A percentile compares a stretch with the other conserved stretches of the same genome.
Evolutionary conservation across 768 basidiomycete genomes (phyloP).

Genomic region (Amanita pseudoporphyria): DNA sequence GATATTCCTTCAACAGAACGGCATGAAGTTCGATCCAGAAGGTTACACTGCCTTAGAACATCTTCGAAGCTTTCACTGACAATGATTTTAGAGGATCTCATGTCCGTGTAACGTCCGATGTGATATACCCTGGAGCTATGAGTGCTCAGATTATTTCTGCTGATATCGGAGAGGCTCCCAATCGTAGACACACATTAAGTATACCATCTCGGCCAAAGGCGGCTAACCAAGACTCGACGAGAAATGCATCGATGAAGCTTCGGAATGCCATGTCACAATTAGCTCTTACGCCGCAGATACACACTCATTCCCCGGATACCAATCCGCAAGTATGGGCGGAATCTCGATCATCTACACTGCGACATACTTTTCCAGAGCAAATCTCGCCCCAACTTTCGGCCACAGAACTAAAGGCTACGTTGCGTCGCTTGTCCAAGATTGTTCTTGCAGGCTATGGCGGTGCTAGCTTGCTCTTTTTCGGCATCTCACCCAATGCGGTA

Average conservation of each 20-base stretch:
- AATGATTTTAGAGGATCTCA: slow-evolving; percentile 34
- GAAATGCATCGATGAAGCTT: background rate
- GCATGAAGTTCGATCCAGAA: slow-evolving; percentile 19
- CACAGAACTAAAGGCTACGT: slow-evolving; percentile 51
- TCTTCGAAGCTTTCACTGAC: background rate
- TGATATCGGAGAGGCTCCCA: slow-evolving; percentile 61
- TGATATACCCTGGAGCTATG: slow-evolving; percentile 53
- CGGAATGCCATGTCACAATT: background rate
- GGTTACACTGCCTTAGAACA: slow-evolving; percentile 16
- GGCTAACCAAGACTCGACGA: background rate
- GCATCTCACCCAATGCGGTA: slow-evolving; percentile 38
- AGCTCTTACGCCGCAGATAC: background rate
- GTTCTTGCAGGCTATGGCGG: slow-evolving; percentile 82
- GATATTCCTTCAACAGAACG: slow-evolving; percentile 24
- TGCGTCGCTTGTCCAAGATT: slow-evolving; percentile 77
- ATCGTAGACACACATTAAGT: slow-evolving; percentile 12
- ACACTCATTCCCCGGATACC: background rate
- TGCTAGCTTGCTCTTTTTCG: slow-evolving; percentile 73
- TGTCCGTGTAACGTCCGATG: slow-evolving; percentile 63
- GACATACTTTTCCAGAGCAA: slow-evolving; percentile 5
- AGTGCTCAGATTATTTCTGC: slow-evolving; percentile 69
- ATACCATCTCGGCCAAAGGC: background rate
- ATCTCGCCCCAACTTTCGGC: slow-evolving; percentile 20
- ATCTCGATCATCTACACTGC: slow-evolving; percentile 1
- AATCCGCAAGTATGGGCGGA: background rate